A percentile compares a stretch with the other conserved stretches of the same genome.
Conservation (phyloP, 2,329 filamentous ascomycete genomes). For the Penicillium sp. region DNA sequence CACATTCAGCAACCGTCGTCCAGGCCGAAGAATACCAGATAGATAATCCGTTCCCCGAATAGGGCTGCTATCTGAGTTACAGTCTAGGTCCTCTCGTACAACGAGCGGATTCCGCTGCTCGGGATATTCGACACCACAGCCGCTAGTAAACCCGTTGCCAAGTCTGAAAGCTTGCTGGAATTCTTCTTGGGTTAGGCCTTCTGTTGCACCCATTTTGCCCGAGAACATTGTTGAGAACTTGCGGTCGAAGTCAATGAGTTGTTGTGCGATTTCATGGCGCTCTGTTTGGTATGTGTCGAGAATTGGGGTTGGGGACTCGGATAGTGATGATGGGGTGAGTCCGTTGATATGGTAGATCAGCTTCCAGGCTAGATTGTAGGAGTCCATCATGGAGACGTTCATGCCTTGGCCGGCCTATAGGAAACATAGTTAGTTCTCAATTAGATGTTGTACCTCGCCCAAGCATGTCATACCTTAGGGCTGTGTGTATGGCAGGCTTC, state of each 20-base stretch:
- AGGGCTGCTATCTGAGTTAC: constrained; percentile 18
- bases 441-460: neutral
- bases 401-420: constrained; percentile 69
- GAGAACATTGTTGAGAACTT: constrained; percentile 43
- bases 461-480: constrained; percentile 54
- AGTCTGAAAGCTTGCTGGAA: constrained; percentile 38
- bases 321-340: constrained; percentile 25
- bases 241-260: constrained; percentile 43
- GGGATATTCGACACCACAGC: constrained; percentile 41
- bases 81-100: constrained; percentile 12
- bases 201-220: constrained; percentile 32
- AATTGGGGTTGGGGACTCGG: constrained; percentile 22
- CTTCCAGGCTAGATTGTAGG: constrained; percentile 45
- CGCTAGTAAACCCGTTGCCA: constrained; percentile 41
- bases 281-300: constrained; percentile 41
- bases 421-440: neutral
- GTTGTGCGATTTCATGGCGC: constrained; percentile 37
- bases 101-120: constrained; percentile 26
- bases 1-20: constrained; percentile 36
- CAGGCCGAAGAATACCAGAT: constrained; percentile 34
- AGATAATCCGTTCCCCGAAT: constrained; percentile 35
- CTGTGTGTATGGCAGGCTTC: constrained; percentile 74
- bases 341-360: constrained; percentile 39
- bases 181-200: constrained; percentile 34
- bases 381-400: constrained; percentile 73